Evolutionary conservation across 2,329 filamentous ascomycete species (phyloP).

Genomic region (Tolypocladium nubicola): DNA sequence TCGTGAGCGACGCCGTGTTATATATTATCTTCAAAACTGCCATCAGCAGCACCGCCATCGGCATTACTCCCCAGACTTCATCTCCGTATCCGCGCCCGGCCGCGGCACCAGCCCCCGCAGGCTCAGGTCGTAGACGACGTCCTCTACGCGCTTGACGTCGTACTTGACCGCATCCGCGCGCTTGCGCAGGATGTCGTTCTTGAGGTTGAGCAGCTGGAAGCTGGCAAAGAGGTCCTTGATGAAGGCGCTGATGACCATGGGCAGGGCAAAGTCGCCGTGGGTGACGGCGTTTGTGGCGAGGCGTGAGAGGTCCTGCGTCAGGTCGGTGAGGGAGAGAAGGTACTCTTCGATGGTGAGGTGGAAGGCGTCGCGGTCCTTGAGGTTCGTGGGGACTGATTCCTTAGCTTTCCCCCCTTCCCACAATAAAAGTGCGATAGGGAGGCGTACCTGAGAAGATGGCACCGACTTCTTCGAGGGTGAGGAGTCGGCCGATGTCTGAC

Average conservation of each 20-base stretch:
- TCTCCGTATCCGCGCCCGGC: slow-evolving; percentile 23
- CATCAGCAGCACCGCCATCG: background rate
- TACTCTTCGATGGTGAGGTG: slow-evolving; percentile 98
- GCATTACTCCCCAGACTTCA: slow-evolving; percentile 19
- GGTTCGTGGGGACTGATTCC: slow-evolving; percentile 68
- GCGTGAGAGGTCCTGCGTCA: slow-evolving; percentile 83
- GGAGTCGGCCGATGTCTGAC: slow-evolving; percentile 52
- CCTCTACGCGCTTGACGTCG: slow-evolving; percentile 93
- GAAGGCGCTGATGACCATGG: slow-evolving; percentile 80
- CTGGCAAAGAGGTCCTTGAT: slow-evolving; percentile 93
- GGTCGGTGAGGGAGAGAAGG: slow-evolving; percentile 72
- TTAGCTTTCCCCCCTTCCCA: background rate
- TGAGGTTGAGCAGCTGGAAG: slow-evolving; percentile 94
- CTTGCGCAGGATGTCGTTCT: slow-evolving; percentile 85
- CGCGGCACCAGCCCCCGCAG: slow-evolving; percentile 69
- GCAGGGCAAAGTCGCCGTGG: slow-evolving; percentile 75
- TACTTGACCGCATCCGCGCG: slow-evolving; percentile 93
- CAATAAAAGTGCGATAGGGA: background rate
- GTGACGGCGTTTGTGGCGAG: slow-evolving; percentile 89
- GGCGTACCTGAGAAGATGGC: slow-evolving; percentile 52
- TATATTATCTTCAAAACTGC: too few species aligned
- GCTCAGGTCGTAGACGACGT: slow-evolving; percentile 92
- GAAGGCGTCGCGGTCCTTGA: slow-evolving; percentile 83
- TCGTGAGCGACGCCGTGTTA: background rate
- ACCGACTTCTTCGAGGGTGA: slow-evolving; percentile 84